Conservation (phyloP, 106 monocot species). For the Narthecium ossifragum region DNA sequence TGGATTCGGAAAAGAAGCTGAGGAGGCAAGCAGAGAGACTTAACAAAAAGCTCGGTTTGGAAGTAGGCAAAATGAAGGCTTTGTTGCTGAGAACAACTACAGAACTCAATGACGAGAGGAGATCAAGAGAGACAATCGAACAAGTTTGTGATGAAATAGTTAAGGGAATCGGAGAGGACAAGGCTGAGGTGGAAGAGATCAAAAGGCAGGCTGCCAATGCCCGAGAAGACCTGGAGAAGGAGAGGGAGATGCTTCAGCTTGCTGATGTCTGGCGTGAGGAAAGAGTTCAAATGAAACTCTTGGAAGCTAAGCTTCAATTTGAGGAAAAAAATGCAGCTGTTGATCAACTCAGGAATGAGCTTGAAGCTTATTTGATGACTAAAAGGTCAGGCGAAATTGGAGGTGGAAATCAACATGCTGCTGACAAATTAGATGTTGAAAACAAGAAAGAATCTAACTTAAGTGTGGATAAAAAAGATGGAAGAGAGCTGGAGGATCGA, state of each 20-base stretch:
- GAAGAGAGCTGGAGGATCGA: constrained; percentile 1
- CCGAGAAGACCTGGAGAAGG: constrained; percentile 55
- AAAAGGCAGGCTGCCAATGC: constrained; percentile 40
- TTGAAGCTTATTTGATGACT: constrained; percentile 40
- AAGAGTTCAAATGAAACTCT: constrained; percentile 79
- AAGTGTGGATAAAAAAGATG: background rate
- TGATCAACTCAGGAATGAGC: constrained; percentile 62
- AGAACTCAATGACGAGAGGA: constrained; percentile 58
- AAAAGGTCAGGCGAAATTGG: constrained; percentile 19
- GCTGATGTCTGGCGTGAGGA: constrained; percentile 75
- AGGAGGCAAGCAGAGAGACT: constrained; percentile 49
- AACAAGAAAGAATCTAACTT: background rate
- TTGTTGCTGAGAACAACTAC: constrained; percentile 28
- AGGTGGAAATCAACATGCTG: background rate
- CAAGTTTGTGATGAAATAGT: constrained; percentile 52
- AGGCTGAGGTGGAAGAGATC: constrained; percentile 47
- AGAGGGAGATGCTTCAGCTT: constrained; percentile 84
- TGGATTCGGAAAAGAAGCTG: constrained; percentile 41
- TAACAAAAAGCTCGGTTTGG: constrained; percentile 45
- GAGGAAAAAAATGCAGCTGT: constrained; percentile 80
- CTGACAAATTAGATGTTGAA: background rate
- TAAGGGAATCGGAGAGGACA: constrained; percentile 48
- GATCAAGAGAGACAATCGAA: constrained; percentile 48
- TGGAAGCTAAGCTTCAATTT: constrained; percentile 58
- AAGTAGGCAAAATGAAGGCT: constrained; percentile 24